phyloP scores from a whole-genome alignment of 192 early-diverging fungal species.

The Backusella tarrabulga region DNA sequence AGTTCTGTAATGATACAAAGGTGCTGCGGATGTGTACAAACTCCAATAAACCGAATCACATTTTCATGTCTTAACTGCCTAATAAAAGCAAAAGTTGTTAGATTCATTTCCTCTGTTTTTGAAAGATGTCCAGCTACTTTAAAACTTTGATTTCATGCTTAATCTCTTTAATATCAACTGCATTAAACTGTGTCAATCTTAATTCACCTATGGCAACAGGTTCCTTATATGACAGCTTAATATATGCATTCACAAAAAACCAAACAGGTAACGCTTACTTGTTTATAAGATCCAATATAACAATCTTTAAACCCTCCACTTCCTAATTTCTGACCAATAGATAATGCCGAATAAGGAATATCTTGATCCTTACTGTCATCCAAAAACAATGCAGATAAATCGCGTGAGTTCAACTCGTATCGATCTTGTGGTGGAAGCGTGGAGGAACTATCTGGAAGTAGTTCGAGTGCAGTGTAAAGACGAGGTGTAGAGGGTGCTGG shows the following conservation, averaged over 20 bases:
- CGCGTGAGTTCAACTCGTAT: constrained; percentile 33
- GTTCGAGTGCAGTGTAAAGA: constrained; percentile 43
- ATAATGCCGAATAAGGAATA: constrained; percentile 59
- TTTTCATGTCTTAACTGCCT: constrained; percentile 74
- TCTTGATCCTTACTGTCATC: constrained; percentile 47
- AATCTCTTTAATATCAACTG: constrained; percentile 66
- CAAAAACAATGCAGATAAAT: constrained; percentile 46
- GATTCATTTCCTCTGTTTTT: background rate
- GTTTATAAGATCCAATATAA: constrained; percentile 35
- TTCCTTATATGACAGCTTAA: constrained; percentile 33
- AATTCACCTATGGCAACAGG: constrained; percentile 72
- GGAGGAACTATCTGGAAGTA: constrained; percentile 32
- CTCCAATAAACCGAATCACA: constrained; percentile 69
- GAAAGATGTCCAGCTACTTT: constrained; percentile 43
- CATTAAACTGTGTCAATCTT: constrained; percentile 63
- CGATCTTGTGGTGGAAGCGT: constrained; percentile 19
- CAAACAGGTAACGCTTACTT: background rate
- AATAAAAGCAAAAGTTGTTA: background rate
- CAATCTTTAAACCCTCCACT: constrained; percentile 80
- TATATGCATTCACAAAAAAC: background rate
- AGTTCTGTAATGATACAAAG: constrained; percentile 74
- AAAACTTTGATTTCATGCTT: constrained; percentile 75
- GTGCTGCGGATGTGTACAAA: constrained; percentile 61
- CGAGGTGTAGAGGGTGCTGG: constrained; percentile 68
- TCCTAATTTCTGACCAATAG: constrained; percentile 64